Evolutionary conservation across 139 green algal genomes (phyloP), one percentile per base, ranked within the genome.

Genomic region (Yamagishiella unicocca): DNA sequence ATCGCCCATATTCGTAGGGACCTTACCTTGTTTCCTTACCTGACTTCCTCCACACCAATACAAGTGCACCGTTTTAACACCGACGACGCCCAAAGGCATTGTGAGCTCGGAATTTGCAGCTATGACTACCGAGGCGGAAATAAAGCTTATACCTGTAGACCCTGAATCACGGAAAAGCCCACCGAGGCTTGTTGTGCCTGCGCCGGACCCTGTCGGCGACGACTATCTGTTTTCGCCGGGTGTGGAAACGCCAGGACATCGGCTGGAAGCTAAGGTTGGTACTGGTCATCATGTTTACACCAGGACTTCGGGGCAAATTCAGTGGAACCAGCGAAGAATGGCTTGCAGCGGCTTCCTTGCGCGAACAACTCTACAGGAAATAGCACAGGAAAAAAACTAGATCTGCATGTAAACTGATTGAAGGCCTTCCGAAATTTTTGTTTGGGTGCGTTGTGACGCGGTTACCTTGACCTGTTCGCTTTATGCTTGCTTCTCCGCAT

Each of bases 151-250:
- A 25, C 70, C 70, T 31, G n/a, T 9, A 27, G 70, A n/a, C 17
- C 10, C 22, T 9, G n/a, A n/a, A n/a, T n/a, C n/a, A n/a, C 38
- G 70, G 22, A 78, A 55, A 55, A 78, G 72, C 25, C 72, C 72
- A 27, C 72, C 72, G 14, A 46, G 37, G 72, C 43, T 80, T 40
- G 43, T 80, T 31, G 72, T 80, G 43, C 72, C 72, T 29, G n/a
- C 27, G 7, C 25, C 27, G 27, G 72, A 80, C 7, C 72, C 72
- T 17, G 72, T 80, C 25, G 72, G 72, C 4, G 72, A 80, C 29
- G 72, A 80, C 45, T 80, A 64, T 29, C 43, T 80, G 5, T 80
- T 80, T 42, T 64, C 43, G 24, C 72, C 72, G 10, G 72, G 72
- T 5, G 72, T 80, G 7, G 72, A 80, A n/a, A 80, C 72, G 0